Conservation (phyloP, 768 basidiomycete genomes). For the Boletus fagicola region DNA sequence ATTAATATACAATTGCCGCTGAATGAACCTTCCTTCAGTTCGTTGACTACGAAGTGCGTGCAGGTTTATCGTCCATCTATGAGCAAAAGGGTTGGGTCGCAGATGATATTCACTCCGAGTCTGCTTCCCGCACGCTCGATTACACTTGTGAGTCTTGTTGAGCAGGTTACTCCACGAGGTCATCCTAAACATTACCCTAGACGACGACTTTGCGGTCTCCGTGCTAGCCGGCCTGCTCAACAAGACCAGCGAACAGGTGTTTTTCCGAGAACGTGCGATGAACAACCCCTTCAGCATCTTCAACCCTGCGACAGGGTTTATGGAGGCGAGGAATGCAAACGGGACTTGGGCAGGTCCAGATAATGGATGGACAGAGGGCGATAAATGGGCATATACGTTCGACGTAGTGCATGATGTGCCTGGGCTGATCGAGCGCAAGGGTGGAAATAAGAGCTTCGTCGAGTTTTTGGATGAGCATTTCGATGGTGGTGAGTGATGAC, state of each 20-base stretch:
- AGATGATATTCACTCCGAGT: slow-evolving; percentile 74
- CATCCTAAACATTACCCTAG: slow-evolving; percentile 34
- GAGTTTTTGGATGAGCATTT: slow-evolving; percentile 61
- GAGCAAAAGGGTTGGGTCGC: slow-evolving; percentile 71
- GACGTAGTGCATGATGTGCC: slow-evolving; percentile 73
- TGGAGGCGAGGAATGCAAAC: slow-evolving; percentile 72
- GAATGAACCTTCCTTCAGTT: slow-evolving; percentile 37
- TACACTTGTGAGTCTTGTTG: slow-evolving; percentile 59
- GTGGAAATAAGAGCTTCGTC: slow-evolving; percentile 66
- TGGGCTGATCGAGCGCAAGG: slow-evolving; percentile 57
- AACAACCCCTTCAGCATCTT: slow-evolving; percentile 60
- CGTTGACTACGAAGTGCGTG: slow-evolving; percentile 79
- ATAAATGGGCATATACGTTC: slow-evolving; percentile 75
- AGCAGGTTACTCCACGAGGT: neutral
- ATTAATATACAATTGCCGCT: neutral
- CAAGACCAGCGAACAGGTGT: slow-evolving; percentile 47
- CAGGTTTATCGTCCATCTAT: slow-evolving; percentile 72
- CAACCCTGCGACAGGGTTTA: slow-evolving; percentile 68
- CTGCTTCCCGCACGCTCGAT: slow-evolving; percentile 74
- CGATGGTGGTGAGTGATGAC: slow-evolving; percentile 38
- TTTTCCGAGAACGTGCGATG: slow-evolving; percentile 57
- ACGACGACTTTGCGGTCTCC: slow-evolving; percentile 75
- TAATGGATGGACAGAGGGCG: slow-evolving; percentile 82
- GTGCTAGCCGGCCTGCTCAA: slow-evolving; percentile 56
- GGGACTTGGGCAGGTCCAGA: slow-evolving; percentile 73